Conservation (phyloP, 371 early-diverging fungal species). For the Lichtheimia ornata region DNA sequence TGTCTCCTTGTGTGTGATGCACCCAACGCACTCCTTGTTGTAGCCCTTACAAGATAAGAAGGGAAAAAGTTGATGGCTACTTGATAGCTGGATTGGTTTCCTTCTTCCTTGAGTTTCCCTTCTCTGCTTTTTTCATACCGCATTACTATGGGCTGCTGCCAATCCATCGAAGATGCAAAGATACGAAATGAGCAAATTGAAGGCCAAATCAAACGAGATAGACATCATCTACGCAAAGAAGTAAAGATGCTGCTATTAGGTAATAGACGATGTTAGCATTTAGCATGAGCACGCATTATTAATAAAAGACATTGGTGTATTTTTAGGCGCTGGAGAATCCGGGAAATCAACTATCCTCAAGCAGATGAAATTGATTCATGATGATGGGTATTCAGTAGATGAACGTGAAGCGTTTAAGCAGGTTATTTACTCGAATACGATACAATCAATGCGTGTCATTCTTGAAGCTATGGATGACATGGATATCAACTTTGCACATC, state of each 20-base stretch:
- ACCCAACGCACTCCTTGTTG: no score
- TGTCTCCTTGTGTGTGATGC: no score
- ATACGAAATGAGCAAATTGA: conserved; percentile 89
- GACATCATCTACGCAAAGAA: conserved; percentile 79
- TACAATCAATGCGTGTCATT: conserved; percentile 93
- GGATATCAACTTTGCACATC: conserved; percentile 68
- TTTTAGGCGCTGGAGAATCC: conserved; percentile 93
- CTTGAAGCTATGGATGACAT: conserved; percentile 91
- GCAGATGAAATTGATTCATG: conserved; percentile 97
- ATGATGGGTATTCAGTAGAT: conserved; percentile 83
- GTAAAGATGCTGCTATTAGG: conserved; percentile 96
- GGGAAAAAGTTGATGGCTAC: not conserved
- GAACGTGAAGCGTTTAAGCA: conserved; percentile 91
- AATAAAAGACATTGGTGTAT: not conserved
- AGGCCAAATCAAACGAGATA: conserved; percentile 81
- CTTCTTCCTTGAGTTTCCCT: no score
- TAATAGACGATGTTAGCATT: conserved; percentile 25
- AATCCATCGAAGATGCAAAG: conserved; percentile 81
- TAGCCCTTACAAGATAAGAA: no score
- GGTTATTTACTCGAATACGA: conserved; percentile 91
- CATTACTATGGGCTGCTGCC: conserved; percentile 86
- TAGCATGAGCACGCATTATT: not conserved
- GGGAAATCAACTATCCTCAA: conserved; percentile 97
- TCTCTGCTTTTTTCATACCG: not conserved
- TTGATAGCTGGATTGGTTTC: no score